phyloP scores from a whole-genome alignment of 2,329 filamentous ascomycete species.

The Arthrobotrys megalospora region DNA sequence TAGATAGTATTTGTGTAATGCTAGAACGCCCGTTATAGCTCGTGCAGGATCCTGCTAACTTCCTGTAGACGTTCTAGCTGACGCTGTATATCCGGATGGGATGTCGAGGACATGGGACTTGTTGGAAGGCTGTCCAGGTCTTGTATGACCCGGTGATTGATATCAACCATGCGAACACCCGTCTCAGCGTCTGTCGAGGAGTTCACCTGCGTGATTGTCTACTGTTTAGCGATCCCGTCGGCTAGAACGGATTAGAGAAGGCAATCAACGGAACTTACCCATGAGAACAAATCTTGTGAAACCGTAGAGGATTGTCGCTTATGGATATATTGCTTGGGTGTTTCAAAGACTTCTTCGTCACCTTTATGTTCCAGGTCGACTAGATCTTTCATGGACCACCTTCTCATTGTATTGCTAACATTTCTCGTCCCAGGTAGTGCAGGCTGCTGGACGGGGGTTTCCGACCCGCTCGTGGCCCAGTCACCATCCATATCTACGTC shows the following conservation, averaged over 20 bases:
- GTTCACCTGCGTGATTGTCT: constrained; percentile 38
- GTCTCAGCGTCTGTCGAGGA: constrained; percentile 41
- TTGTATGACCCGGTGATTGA: constrained; percentile 27
- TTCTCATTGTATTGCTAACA: constrained; percentile 27
- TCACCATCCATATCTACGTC: constrained; percentile 51
- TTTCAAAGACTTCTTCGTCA: constrained; percentile 50
- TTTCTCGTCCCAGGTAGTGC: constrained; percentile 10
- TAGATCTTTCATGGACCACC: constrained; percentile 53
- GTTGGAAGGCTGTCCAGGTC: constrained; percentile 55
- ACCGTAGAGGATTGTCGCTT: constrained; percentile 44
- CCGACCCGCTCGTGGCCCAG: constrained; percentile 46
- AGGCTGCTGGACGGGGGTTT: constrained; percentile 38
- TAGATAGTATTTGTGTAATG: neutral
- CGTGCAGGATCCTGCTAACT: constrained; percentile 44
- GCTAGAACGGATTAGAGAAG: neutral
- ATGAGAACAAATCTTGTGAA: constrained; percentile 43
- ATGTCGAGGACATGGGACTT: constrained; percentile 31
- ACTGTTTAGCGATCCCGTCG: neutral
- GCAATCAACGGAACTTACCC: constrained; percentile 26
- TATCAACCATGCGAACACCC: constrained; percentile 34
- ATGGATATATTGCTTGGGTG: constrained; percentile 48
- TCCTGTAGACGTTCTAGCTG: constrained; percentile 45
- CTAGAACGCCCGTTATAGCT: constrained; percentile 21
- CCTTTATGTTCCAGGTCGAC: constrained; percentile 36
- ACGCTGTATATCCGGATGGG: constrained; percentile 41